Percentiles rank a stretch among this genome's conserved stretches.
phyloP scores from a whole-genome alignment of 2,329 filamentous ascomycete genomes.

The Clonostachys byssicola region DNA sequence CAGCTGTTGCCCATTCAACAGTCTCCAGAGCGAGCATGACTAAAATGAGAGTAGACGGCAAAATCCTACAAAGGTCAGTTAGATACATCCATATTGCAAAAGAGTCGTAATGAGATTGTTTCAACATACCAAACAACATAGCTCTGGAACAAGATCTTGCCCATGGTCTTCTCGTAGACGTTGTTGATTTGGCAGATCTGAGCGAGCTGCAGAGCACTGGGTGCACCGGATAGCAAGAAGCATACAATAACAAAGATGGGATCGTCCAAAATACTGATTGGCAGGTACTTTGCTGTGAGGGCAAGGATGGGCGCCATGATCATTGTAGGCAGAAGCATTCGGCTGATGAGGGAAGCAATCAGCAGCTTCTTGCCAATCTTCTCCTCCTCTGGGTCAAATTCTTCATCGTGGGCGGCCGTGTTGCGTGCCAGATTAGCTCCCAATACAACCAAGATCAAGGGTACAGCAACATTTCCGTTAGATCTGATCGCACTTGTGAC shows the following conservation, averaged over 20 bases:
- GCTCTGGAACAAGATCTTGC: conserved; percentile 44
- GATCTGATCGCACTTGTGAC: conserved; percentile 84
- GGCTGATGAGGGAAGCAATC: conserved; percentile 77
- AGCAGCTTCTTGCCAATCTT: conserved; percentile 71
- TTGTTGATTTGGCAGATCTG: conserved; percentile 99
- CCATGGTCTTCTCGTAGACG: conserved; percentile 92
- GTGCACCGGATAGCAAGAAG: conserved; percentile 91
- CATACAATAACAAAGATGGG: conserved; percentile 98
- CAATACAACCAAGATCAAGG: conserved; percentile 89
- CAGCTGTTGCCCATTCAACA: conserved; percentile 70
- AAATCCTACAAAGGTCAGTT: conserved; percentile 58
- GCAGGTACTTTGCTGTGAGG: conserved; percentile 82
- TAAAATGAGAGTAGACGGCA: conserved; percentile 85
- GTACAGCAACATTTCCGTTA: conserved; percentile 86
- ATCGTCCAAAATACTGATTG: conserved; percentile 91
- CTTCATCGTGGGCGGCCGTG: conserved; percentile 67
- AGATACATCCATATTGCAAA: neutral
- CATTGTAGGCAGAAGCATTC: conserved; percentile 88
- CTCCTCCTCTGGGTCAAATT: conserved; percentile 66
- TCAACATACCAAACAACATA: conserved; percentile 6
- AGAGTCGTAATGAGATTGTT: neutral
- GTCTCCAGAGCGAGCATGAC: conserved; percentile 92
- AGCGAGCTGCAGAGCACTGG: conserved; percentile 87
- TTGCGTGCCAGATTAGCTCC: conserved; percentile 93
- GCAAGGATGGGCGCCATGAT: conserved; percentile 92